Percentiles rank a stretch among this genome's conserved stretches.
phyloP scores from a whole-genome alignment of 345 rosid species.

The Melastoma malabathricum region DNA sequence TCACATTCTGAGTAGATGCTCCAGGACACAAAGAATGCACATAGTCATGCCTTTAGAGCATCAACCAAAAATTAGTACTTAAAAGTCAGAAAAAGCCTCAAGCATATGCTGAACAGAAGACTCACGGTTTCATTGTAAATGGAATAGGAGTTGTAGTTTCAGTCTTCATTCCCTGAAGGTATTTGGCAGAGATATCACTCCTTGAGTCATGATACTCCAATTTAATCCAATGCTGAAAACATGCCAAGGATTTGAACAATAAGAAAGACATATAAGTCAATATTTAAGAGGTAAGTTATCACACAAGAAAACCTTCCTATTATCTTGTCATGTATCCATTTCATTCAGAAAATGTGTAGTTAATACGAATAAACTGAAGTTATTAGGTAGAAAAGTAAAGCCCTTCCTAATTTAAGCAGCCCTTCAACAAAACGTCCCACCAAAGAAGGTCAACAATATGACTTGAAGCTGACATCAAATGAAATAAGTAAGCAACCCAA shows the following conservation, averaged over 20 bases:
- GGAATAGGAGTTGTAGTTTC: constrained; percentile 36
- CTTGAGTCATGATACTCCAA: constrained; percentile 66
- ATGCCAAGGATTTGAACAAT: constrained; percentile 3
- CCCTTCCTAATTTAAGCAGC: too few species aligned
- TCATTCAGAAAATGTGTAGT: too few species aligned
- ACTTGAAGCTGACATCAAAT: too few species aligned
- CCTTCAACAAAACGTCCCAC: too few species aligned
- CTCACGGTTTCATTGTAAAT: constrained; percentile 66
- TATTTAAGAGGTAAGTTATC: constrained; percentile 1
- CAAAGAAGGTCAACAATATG: too few species aligned
- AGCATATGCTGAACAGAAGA: neutral
- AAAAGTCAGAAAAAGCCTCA: neutral
- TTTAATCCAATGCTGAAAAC: constrained; percentile 50
- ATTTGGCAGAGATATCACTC: constrained; percentile 47
- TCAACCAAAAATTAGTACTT: constrained; percentile 4
- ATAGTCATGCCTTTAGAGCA: constrained; percentile 44
- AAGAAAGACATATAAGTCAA: neutral
- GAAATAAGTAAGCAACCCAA: too few species aligned
- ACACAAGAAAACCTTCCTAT: neutral
- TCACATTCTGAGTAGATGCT: constrained; percentile 19
- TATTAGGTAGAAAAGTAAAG: too few species aligned
- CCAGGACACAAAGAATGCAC: constrained; percentile 57
- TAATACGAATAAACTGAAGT: too few species aligned
- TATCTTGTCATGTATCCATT: too few species aligned
- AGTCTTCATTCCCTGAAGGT: constrained; percentile 45